Base-by-base conservation (phyloP, 1,284 basidiomycete species). In the Spongispora temasekensis region DNA sequence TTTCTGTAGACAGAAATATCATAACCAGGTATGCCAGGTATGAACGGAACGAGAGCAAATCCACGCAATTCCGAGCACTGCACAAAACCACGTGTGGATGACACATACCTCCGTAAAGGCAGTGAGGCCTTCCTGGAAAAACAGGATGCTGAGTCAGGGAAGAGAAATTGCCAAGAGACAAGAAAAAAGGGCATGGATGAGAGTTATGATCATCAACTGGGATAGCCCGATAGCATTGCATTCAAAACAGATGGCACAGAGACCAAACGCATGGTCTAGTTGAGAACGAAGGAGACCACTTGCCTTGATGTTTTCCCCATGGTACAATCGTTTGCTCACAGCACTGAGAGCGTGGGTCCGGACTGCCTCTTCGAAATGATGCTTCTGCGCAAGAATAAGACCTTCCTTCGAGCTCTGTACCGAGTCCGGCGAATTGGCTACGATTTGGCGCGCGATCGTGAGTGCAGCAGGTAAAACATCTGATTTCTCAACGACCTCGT, bases 391-490 rank as follows among this genome's bases (percentile, higher is more conserved):
- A 3, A 89, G 71, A 23, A 90, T 60, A 17, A 93, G 75, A 0
- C 81, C 89, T 21, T 83, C 79, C 72, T 95, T 95, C 10, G 91
- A 90, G 54, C 86, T 83, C 64, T 90, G 87, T 2, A 95, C 87
- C 0, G 92, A 83, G 71, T 95, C 93, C 0, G 94, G 93, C 4
- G 91, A 93, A 69, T 91, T 91, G 21, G 74, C 70, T 19, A 77
- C 78, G 63, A 95, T 86, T 59, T 84, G 77, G 46, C 79, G 74
- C 1, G 93, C 92, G 57, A 88, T 75, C 5, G 79, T 77, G 32
- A 95, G 73, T 1, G 93, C 93, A 13, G 85, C 81, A 9, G 81
- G 66, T 10, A 93, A 69, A 2, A 93, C 82, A 28, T 85, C 71
- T 8, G 81, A 75, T 31, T n/a, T 71, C 12, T 85, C 82, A 2